A percentile compares a stretch with the other conserved stretches of the same genome.
Conservation (phyloP, 345 rosid species). For the Eucalyptus sideroxylon region DNA sequence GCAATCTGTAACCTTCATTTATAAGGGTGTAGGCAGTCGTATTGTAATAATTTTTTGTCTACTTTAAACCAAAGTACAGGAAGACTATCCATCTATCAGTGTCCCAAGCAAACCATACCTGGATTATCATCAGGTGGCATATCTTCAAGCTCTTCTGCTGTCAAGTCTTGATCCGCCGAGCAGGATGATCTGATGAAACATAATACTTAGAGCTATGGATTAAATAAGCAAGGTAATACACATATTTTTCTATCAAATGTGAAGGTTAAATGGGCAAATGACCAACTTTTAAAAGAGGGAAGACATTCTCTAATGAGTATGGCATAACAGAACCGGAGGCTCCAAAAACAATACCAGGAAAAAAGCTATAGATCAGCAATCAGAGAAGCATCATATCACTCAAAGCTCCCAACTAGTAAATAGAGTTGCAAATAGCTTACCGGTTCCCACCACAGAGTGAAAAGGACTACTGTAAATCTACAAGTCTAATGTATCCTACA, state of each 20-base stretch:
- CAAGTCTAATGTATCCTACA: too few species aligned
- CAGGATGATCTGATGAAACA: conserved; percentile 35
- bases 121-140: conserved; percentile 22
- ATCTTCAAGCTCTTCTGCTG: conserved; percentile 47
- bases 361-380: not conserved
- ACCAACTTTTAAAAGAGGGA: not conserved
- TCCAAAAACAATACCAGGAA: not conserved
- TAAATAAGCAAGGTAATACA: not conserved
- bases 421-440: not conserved
- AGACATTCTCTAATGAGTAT: not conserved
- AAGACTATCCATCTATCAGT: not conserved
- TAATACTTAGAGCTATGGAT: not conserved
- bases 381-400: not conserved
- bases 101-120: conserved; percentile 24
- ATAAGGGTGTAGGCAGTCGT: not conserved
- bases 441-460: not conserved
- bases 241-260: not conserved
- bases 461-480: not conserved
- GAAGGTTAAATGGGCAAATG: not conserved
- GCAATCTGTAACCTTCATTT: not conserved
- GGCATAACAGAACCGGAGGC: not conserved
- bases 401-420: not conserved
- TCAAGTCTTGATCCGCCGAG: conserved; percentile 44
- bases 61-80: not conserved
- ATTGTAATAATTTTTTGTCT: not conserved